Base-by-base conservation (phyloP, 2,329 filamentous ascomycete species). In the Metarhizium guizhouense region DNA sequence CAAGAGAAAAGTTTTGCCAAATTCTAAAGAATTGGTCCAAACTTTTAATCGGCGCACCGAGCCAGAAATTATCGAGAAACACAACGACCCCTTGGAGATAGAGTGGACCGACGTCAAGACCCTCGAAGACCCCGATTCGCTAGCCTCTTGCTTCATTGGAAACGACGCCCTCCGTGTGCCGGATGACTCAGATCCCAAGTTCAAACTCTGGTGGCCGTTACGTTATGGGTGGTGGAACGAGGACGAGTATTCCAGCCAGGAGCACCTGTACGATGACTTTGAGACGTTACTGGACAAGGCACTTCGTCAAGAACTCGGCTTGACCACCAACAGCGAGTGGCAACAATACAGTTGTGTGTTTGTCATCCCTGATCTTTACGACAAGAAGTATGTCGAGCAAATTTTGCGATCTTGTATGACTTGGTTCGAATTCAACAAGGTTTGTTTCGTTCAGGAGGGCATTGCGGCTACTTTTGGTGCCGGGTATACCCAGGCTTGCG, bases 391-490 rank as follows among this genome's bases (percentile, higher is more conserved):
- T 61, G 90, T 97, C 18, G 90, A 90, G 52, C 85, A 88, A 67
- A 76, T 95, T 10, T 77, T 99, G 47, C 86, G 92, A 55, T 89
- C 94, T 57, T 84, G 93, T 63, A 87, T 97, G 76, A 86, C 83
- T 51, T 92, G 93, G 73, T 94, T 96, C 66, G 87, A 91, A 56
- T 96, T 99, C 68, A 87, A 83, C 60, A 85, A 87, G 55, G 85
- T 96, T 51, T 95, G 89, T 68, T 95, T 99, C 67, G 91, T 97
- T 57, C 94, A 99, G 70, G 94, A 99, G 73, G 95, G 91, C 65
- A 83, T 97, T 66, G 92, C 93, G 0, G 93, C 92, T 3, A 94
- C 91, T 0, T 99, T 96, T 68, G 94, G 94, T 13, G 94, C 93
- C 4, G 94, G 94, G 7, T 96, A 95, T 66, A 95, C 92, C 1